Base-by-base conservation (phyloP, 2,329 filamentous ascomycete genomes). In the Ustulina deusta region DNA sequence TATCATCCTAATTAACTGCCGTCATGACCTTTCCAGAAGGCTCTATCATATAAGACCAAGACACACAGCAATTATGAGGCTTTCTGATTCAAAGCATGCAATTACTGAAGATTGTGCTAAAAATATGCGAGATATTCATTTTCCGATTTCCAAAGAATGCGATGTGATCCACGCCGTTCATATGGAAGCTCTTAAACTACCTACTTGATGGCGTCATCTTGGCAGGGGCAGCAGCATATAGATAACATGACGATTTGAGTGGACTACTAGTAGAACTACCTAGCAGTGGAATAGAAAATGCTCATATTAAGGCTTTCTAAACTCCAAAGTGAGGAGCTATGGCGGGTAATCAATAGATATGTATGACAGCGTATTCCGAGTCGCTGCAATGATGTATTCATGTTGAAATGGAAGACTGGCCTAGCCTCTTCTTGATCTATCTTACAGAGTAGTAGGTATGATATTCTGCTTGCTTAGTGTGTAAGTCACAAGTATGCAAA, bases 291-390 rank as follows among this genome's bases (percentile, higher is more conserved):
- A 20, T 22, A 44, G 34, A 27, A 29, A 57, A 61, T 61, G 49
- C 58, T 66, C 63, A 58, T 66, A 61, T 66, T 61, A 6, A 34
- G 42, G 22, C 32, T 38, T 3, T 40, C 48, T 34, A 20, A 20
- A 34, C 11, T 6, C n/a, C 36, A 58, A 52, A 64, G 61, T 54
- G 61, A 54, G 61, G 61, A 36, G 52, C n/a, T 29, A 29, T 40
- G 51, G 29, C 48, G 32, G 61, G 22, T 32, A 52, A 63, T 57
- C 61, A 51, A 56, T 40, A 22, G 29, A 9, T 52, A 49, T 17
- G 20, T 44, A 48, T 3, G 29, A 29, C 40, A 15, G 27, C 22
- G 60, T 6, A 38, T 38, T 25, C 36, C n/a, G 60, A 38, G 22
- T 29, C 29, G 29, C 40, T 36, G 60, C 40, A 46, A 44, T 32